Conservation (phyloP, 139 green algal genomes). For the Volvox africanus region DNA sequence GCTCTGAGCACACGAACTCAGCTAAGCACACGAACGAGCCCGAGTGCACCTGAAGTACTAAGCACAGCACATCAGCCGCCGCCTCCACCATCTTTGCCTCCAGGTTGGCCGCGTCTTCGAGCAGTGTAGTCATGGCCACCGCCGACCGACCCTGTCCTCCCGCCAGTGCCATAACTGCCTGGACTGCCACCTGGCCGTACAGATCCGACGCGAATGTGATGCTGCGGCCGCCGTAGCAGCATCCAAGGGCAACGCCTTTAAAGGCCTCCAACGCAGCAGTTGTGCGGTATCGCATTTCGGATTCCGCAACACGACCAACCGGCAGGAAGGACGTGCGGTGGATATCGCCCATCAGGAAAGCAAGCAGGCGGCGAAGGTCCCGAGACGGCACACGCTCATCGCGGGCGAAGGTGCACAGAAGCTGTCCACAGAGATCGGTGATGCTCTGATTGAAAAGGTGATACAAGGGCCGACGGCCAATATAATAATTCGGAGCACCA, state of each 20-base stretch:
- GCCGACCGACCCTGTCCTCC: neutral
- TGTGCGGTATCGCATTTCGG: neutral
- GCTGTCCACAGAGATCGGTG: neutral
- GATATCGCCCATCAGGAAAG: neutral
- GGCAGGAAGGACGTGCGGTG: neutral
- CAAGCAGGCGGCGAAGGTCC: neutral
- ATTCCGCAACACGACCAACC: neutral
- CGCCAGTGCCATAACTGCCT: constrained; percentile 1
- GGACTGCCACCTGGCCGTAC: neutral
- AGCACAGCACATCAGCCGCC: constrained; percentile 22
- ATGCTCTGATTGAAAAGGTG: neutral
- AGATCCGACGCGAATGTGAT: constrained; percentile 13
- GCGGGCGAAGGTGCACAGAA: neutral
- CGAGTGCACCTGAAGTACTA: constrained; percentile 13
- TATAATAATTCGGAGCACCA: too few species aligned
- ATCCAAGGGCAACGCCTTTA: neutral
- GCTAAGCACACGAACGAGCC: too few species aligned
- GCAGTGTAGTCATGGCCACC: neutral
- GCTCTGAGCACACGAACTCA: too few species aligned
- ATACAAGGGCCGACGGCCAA: neutral
- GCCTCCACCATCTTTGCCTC: constrained; percentile 13
- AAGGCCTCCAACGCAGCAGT: neutral
- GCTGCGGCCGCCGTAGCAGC: neutral
- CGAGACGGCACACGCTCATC: neutral
- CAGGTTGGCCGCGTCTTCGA: neutral